phyloP scores from a whole-genome alignment of 768 basidiomycete genomes.

The Sistotremastrum suecicum region DNA sequence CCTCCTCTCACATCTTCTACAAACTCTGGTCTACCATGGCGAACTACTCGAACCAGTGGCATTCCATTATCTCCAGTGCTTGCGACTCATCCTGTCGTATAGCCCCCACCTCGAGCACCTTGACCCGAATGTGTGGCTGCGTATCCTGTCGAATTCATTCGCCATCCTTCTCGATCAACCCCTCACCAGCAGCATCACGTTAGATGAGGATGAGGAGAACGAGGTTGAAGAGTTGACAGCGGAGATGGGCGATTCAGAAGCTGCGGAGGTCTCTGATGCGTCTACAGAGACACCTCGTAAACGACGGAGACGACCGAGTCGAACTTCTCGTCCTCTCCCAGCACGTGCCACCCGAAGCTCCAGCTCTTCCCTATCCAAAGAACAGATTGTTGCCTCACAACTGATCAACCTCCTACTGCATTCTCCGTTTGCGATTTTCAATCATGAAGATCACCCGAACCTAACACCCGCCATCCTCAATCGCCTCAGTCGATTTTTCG shows the following conservation, averaged over 20 bases:
- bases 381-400: constrained; percentile 60
- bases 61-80: constrained; percentile 68
- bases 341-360: constrained; percentile 1
- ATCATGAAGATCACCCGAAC: constrained; percentile 25
- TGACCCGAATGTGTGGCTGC: constrained; percentile 49
- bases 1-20: constrained; percentile 50
- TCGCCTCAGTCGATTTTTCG: constrained; percentile 49
- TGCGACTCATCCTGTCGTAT: constrained; percentile 50
- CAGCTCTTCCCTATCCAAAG: constrained; percentile 26
- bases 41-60: constrained; percentile 50
- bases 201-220: constrained; percentile 17
- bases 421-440: constrained; percentile 44
- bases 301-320: constrained; percentile 1
- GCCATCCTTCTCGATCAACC: constrained; percentile 59
- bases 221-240: constrained; percentile 12
- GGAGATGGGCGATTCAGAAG: too few species aligned
- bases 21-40: constrained; percentile 39
- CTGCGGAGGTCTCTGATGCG: too few species aligned
- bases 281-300: too few species aligned
- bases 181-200: constrained; percentile 21
- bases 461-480: constrained; percentile 38
- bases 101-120: constrained; percentile 70
- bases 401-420: constrained; percentile 47
- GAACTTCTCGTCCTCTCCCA: constrained; percentile 3
- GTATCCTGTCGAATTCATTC: constrained; percentile 56